These are phyloP conservation scores for Pichia kluyveri DNA, from an alignment of 805 yeast species.

Conservation along the genomic window DNA sequence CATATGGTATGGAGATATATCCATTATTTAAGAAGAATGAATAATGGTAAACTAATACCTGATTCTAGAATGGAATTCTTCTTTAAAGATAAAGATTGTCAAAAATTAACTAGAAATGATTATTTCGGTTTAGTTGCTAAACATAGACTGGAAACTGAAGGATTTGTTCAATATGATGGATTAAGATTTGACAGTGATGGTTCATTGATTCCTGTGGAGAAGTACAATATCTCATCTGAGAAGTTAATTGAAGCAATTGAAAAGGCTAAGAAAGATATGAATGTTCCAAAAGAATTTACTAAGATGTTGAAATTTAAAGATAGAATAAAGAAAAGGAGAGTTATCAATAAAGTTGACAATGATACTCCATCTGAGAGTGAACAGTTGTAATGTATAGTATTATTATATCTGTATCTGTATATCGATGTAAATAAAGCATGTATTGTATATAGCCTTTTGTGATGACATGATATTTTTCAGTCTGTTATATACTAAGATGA, in stretches of 20 bases:
- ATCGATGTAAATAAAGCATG: too few relatives aligned
- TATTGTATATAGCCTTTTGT: too few relatives aligned
- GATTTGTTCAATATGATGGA: neutral
- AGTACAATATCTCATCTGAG: neutral
- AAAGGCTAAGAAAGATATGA: too few relatives aligned
- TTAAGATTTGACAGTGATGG: neutral
- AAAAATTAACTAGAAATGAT: neutral
- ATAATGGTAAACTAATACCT: neutral
- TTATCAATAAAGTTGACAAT: too few relatives aligned
- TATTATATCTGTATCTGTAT: neutral
- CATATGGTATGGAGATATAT: constrained; percentile 66
- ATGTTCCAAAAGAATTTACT: neutral
- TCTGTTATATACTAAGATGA: too few relatives aligned
- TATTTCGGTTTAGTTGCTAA: too few relatives aligned
- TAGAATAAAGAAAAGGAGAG: neutral
- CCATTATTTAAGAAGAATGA: constrained; percentile 45
- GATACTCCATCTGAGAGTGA: neutral
- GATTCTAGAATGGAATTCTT: neutral
- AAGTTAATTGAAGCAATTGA: neutral
- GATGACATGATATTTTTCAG: too few relatives aligned
- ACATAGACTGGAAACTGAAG: neutral
- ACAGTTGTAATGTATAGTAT: neutral
- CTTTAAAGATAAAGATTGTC: neutral
- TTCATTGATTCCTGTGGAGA: neutral
- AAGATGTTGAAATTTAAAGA: too few relatives aligned